A percentile compares a stretch with the other conserved stretches of the same genome.
phyloP scores from a whole-genome alignment of 2,329 filamentous ascomycete species.

The Exutisphaerella laricina region DNA sequence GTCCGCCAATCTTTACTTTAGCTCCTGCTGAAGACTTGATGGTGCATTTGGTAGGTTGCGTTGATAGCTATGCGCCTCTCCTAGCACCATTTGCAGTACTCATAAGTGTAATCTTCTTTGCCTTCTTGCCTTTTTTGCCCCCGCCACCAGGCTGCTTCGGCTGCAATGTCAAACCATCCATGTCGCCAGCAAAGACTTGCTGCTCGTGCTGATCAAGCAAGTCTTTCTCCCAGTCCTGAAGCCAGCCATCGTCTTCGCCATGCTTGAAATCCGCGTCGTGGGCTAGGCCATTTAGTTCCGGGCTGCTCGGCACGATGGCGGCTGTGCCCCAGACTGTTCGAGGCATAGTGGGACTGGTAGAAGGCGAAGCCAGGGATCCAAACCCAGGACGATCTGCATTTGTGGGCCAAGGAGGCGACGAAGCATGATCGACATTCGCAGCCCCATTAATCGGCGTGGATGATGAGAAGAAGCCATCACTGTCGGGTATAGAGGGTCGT shows the following conservation, averaged over 20 bases:
- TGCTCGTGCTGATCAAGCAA: slow-evolving; percentile 60
- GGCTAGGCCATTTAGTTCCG: slow-evolving; percentile 44
- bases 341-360: slow-evolving; percentile 69
- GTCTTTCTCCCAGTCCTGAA: slow-evolving; percentile 76
- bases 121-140: slow-evolving; percentile 56
- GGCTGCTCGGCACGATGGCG: slow-evolving; percentile 55
- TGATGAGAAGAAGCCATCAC: slow-evolving; percentile 35
- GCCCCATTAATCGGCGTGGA: slow-evolving; percentile 25
- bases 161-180: slow-evolving; percentile 16
- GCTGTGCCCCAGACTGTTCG: slow-evolving; percentile 92
- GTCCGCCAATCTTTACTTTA: too few species aligned
- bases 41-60: too few species aligned
- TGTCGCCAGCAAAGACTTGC: slow-evolving; percentile 13
- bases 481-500: slow-evolving; percentile 46
- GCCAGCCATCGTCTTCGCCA: slow-evolving; percentile 70
- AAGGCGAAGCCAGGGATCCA: slow-evolving; percentile 66
- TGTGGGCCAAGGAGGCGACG: slow-evolving; percentile 47
- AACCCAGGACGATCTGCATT: slow-evolving; percentile 58
- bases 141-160: slow-evolving; percentile 41
- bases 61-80: slow-evolving; percentile 23
- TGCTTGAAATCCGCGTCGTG: slow-evolving; percentile 35
- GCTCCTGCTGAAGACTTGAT: too few species aligned
- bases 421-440: slow-evolving; percentile 20
- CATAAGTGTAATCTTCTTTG: slow-evolving; percentile 64
- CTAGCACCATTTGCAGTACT: slow-evolving; percentile 48